Base-by-base conservation (phyloP, 116 monocot species). In the Cymodocea nodosa region DNA sequence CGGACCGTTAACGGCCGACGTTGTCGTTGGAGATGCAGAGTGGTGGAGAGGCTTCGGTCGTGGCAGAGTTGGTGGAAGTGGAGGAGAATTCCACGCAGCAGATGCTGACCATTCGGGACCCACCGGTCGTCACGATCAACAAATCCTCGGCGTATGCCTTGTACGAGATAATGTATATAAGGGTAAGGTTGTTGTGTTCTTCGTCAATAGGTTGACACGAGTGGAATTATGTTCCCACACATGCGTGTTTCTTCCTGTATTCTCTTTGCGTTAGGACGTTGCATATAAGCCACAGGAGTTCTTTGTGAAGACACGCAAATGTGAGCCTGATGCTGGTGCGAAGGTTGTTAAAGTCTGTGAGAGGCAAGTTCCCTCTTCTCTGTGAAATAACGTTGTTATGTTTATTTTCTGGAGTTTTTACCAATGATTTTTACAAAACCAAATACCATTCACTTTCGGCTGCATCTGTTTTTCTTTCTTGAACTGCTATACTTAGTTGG, bases 201-300 rank as follows among this genome's bases (percentile, higher is more conserved):
- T 30, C 24, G 8, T 58, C 15, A 60, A 2, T 20, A 18, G 20
- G 14, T 10, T 57, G 57, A 25, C 12, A 57, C 9, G 57, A 23
- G 57, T 6, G 57, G 22, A 57, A 22, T 14, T 57, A 57, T 57
- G 4, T 22, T 57, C 24, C 4, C 20, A 18, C 23, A 57, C 14
- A 20, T 25, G 3, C 14, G 20, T 10, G 19, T 23, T 20, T 5
- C 20, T 54, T 16, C 17, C 6, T 54, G 16, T 50, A 50, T 64
- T 64, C 4, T 37, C 35, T 23, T 73, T 74, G 67, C 49, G 67
- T 78, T 60, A 91, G 92, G 97, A 98, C 83, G 98, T 98, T 73
- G 68, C 89, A 23, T 98, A 86, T 62, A 98, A 98, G 72, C 98
- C 98, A 14, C 84, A 89, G 64, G 98, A 98, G 67, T 81, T 81